Percentiles rank a stretch among this genome's conserved stretches.
phyloP scores from a whole-genome alignment of 148 eudicot species.

The Vaccinium corymbosum region DNA sequence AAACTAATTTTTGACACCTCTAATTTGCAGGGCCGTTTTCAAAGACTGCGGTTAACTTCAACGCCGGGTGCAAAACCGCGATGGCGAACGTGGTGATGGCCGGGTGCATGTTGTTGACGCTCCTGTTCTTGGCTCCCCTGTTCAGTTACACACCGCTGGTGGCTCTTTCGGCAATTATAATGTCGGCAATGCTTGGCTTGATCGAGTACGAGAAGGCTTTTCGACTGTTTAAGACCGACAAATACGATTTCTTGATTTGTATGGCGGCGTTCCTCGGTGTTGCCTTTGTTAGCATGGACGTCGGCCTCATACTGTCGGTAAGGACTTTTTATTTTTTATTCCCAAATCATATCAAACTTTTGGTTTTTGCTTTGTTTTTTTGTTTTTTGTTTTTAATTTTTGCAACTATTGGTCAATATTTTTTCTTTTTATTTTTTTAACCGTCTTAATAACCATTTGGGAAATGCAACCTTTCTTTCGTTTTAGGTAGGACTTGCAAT shows the following conservation, averaged over 20 bases:
- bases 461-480: background rate
- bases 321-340: background rate
- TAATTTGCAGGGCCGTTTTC: constrained; percentile 77
- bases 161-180: constrained; percentile 83
- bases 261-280: constrained; percentile 84
- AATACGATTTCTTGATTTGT: constrained; percentile 77
- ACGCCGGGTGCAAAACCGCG: constrained; percentile 71
- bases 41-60: constrained; percentile 79
- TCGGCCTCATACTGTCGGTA: constrained; percentile 83
- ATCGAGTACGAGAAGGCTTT: constrained; percentile 55
- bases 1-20: too few species aligned
- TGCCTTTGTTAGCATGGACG: constrained; percentile 78
- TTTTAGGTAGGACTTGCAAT: constrained; percentile 56
- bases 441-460: background rate
- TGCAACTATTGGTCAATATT: too few species aligned
- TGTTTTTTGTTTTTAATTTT: too few species aligned
- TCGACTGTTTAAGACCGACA: constrained; percentile 72
- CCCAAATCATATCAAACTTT: too few species aligned
- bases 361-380: too few species aligned
- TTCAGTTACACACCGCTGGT: constrained; percentile 87
- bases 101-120: constrained; percentile 56
- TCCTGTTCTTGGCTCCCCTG: constrained; percentile 73
- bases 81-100: constrained; percentile 84
- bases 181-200: constrained; percentile 83
- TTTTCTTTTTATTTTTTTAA: too few species aligned